Conservation (phyloP, 2,329 filamentous ascomycete genomes). For the Botryotinia globosa region DNA sequence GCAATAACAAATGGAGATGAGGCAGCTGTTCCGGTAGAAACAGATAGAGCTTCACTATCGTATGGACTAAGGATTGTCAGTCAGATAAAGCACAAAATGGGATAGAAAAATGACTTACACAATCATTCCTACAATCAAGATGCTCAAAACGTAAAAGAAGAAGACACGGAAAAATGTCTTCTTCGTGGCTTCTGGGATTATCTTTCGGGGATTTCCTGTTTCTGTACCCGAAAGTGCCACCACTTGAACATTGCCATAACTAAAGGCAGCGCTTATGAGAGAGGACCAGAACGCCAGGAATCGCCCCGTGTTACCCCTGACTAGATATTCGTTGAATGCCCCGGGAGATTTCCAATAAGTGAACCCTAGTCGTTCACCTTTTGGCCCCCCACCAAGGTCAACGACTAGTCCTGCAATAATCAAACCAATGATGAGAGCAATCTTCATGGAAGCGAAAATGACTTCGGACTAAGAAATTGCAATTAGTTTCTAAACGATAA, state of each 20-base stretch:
- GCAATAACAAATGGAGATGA: slow-evolving; percentile 70
- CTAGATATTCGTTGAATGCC: slow-evolving; percentile 67
- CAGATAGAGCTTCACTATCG: slow-evolving; percentile 47
- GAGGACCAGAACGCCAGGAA: slow-evolving; percentile 52
- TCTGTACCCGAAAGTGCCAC: slow-evolving; percentile 56
- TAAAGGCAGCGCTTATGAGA: slow-evolving; percentile 47
- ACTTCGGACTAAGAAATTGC: slow-evolving; percentile 41
- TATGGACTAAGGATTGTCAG: slow-evolving; percentile 56
- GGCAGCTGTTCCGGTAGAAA: slow-evolving; percentile 44
- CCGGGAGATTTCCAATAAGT: slow-evolving; percentile 68
- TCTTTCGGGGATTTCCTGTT: slow-evolving; percentile 50
- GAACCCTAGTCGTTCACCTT: slow-evolving; percentile 60
- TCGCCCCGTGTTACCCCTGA: slow-evolving; percentile 52
- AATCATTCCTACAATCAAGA: slow-evolving; percentile 51
- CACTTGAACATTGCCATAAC: slow-evolving; percentile 51
- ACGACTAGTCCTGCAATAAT: slow-evolving; percentile 62
- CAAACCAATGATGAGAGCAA: slow-evolving; percentile 61
- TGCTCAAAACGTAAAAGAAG: slow-evolving; percentile 47
- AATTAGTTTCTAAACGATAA: slow-evolving; percentile 49
- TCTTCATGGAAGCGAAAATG: slow-evolving; percentile 53
- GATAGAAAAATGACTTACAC: slow-evolving; percentile 38
- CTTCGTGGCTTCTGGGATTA: slow-evolving; percentile 51
- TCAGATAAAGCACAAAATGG: slow-evolving; percentile 38
- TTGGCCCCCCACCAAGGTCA: slow-evolving; percentile 60
- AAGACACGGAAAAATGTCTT: slow-evolving; percentile 55